A percentile compares a stretch with the other conserved stretches of the same genome.
Conservation (phyloP, 805 yeast genomes). For the Komagataella pseudopastoris region DNA sequence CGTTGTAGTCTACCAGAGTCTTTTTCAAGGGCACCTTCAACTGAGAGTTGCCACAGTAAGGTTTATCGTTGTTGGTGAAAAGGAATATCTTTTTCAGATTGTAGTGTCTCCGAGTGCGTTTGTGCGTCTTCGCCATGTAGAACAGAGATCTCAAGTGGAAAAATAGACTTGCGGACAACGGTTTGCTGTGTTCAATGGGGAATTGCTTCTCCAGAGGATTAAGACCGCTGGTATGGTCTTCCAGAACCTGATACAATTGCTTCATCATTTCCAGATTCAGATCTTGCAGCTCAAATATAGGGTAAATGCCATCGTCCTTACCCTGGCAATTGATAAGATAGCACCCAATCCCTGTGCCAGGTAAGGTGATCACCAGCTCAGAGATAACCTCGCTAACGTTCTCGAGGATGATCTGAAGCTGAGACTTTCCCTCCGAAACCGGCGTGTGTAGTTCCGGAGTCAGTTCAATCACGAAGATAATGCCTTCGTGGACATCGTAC, state of each 20-base stretch:
- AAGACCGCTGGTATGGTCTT: slow-evolving; percentile 21
- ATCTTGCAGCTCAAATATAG: slow-evolving; percentile 37
- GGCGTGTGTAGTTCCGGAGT: slow-evolving; percentile 21
- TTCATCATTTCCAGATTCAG: slow-evolving; percentile 48
- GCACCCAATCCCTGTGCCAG: slow-evolving; percentile 66
- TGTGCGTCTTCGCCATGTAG: slow-evolving; percentile 29
- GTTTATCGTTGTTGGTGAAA: slow-evolving; percentile 66
- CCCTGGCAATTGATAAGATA: slow-evolving; percentile 39
- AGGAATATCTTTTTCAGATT: slow-evolving; percentile 49
- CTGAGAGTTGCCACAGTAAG: slow-evolving; percentile 29
- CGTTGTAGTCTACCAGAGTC: slow-evolving; percentile 46
- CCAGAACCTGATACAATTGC: slow-evolving; percentile 31
- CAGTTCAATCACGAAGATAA: slow-evolving; percentile 38
- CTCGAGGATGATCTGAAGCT: slow-evolving; percentile 36
- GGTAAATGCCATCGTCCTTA: slow-evolving; percentile 28
- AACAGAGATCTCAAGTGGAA: slow-evolving; percentile 35
- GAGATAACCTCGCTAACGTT: slow-evolving; percentile 51
- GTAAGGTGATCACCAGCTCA: slow-evolving; percentile 48
- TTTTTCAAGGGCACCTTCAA: slow-evolving; percentile 37
- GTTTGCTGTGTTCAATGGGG: slow-evolving; percentile 10
- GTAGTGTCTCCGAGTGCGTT: slow-evolving; percentile 24
- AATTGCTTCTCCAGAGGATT: slow-evolving; percentile 13
- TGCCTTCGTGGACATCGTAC: slow-evolving; percentile 41
- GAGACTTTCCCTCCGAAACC: slow-evolving; percentile 21
- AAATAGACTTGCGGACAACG: slow-evolving; percentile 19